Base-by-base conservation (phyloP, 768 basidiomycete genomes). In the Thelephora aurantiotincta region DNA sequence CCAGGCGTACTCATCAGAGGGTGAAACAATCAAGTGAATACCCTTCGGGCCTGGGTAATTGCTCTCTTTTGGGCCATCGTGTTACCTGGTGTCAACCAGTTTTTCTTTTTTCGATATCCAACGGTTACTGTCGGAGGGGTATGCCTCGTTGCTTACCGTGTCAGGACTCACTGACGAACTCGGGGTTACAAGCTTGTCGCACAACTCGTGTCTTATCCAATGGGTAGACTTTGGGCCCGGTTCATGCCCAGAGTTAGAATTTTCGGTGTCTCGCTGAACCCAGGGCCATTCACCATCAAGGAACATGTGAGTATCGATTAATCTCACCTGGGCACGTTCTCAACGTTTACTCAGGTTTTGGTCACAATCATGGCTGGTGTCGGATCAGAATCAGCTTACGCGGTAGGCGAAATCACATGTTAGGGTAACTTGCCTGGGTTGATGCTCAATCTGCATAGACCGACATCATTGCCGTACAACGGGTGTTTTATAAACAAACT, bases 211-310 rank as follows among this genome's bases (percentile, higher is more conserved):
- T 73, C 74, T 5, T 80, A 85, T 54, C 86, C 85, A 0, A 50
- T 82, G 5, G 82, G 83, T 20, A 72, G 79, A 19, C 61, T 68
- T 1, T 82, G 80, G 73, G 82, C 82, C n/a, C 62, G 75, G 45
- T 54, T 77, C 6, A 54, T 78, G 30, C 83, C 82, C 1, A 56
- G 63, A 19, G 63, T 70, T 49, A 65, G 59, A 23, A 58, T 85
- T 2, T 74, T 79, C 33, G 80, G 82, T n/a, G 35, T 77, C 16
- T 63, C 73, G 13, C 58, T 84, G 42, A 85, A 85, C 59, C 81
- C 82, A 14, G 85, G 86, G 2, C 80, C 77, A 1, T 87, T 84
- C 57, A 74, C 72, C 19, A 81, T 87, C 58, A 86, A 88, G 64
- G 82, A 86, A 55, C 81, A 84, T 58, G 85, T 84, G 30, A 59